These are phyloP conservation scores for Dillenia turbinata DNA, from an alignment of 164 flowering plant genomes.

Conservation along the genomic window DNA sequence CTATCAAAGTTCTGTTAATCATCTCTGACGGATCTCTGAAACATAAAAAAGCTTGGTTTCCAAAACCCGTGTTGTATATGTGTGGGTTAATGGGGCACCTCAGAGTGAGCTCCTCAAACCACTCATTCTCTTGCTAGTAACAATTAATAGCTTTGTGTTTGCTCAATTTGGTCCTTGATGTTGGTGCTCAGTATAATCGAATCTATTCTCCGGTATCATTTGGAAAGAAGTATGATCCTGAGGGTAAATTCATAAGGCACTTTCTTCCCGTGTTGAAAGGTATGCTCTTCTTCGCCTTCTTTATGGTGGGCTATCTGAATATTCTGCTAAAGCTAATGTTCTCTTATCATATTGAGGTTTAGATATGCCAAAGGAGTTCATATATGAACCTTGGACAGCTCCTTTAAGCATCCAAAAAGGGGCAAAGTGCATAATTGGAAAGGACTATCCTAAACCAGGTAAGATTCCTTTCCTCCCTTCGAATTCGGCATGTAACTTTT, in stretches of 20 bases:
- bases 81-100: no score
- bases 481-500: no score
- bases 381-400: constrained; percentile 98
- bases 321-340: no score
- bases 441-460: constrained; percentile 95
- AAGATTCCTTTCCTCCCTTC: constrained; percentile 3
- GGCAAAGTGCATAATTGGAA: constrained; percentile 88
- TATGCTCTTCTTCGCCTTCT: constrained; percentile 13
- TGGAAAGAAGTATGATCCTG: constrained; percentile 92
- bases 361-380: constrained; percentile 95
- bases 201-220: constrained; percentile 86
- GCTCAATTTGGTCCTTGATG: background rate
- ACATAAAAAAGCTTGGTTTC: no score
- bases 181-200: constrained; percentile 65
- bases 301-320: background rate
- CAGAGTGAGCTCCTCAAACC: no score
- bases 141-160: no score
- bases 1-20: no score
- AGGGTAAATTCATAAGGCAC: constrained; percentile 69
- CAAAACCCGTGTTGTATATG: no score
- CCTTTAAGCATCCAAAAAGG: constrained; percentile 69
- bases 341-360: constrained; percentile 6
- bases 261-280: constrained; percentile 86
- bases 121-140: no score
- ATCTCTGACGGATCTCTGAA: no score